Evolutionary conservation across 805 yeast genomes (phyloP), one percentile per base, ranked within the genome.

Genomic region (Kuraishia capsulata): DNA sequence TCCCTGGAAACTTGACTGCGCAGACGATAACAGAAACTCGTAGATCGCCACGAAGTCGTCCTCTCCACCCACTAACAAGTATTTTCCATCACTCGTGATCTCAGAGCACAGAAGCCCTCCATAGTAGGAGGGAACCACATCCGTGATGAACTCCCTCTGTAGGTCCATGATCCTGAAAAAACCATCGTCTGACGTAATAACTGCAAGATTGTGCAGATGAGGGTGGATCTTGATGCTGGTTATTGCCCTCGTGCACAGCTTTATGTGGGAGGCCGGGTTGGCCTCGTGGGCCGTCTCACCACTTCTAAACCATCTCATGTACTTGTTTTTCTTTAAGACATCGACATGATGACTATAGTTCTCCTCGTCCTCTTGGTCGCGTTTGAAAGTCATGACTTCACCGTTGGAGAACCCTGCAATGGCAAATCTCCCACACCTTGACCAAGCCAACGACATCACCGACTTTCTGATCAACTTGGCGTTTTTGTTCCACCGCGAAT

Each of bases 151-250:
- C 43, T 72, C 76, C 4, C 50, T 53, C 19, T 50, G 48, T 2
- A 79, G 52, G 50, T 80, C 81, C 35, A 82, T 59, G 14, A 82
- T 47, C 35, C 82, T 59, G 20, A 78, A 58, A 43, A 69, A 71
- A 2, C 88, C 92, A 50, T 81, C 87, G 43, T 76, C 82, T 5
- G 76, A 62, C 0, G 81, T 73, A n/a, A 77, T 51, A 0, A 77
- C 71, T 5, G 73, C 38, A 4, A 72, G 34, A 25, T 62, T 61
- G 5, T 54, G 44, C 36, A 43, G 49, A 47, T 54, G 35, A 53
- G 85, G 67, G 46, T 73, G 64, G 39, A 62, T 51, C 41, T 57
- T 52, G 30, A 72, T 50, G 25, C 57, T 54, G 0, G 86, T 78
- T 23, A 82, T 65, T 2, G 86, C 73, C 43, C 68, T 68, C 40